Conservation (phyloP, 805 yeast genomes). For the Naumovozyma baii region DNA sequence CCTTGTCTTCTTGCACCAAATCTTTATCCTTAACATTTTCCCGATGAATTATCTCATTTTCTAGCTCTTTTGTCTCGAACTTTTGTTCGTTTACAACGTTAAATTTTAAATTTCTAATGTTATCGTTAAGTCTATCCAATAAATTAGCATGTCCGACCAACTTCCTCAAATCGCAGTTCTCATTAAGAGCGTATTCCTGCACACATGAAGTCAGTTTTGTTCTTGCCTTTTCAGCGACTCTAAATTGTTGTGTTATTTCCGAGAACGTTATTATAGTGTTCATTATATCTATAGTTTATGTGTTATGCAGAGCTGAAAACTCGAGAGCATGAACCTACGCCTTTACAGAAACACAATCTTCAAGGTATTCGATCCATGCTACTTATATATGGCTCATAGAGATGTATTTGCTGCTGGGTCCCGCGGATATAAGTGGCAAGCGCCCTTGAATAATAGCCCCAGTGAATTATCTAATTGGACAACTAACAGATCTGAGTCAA, state of each 20-base stretch:
- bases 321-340: no score
- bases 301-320: no score
- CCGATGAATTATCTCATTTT: background rate
- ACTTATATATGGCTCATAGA: no score
- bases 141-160: constrained; percentile 29
- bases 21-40: constrained; percentile 19
- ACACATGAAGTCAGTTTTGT: constrained; percentile 17
- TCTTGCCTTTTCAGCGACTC: constrained; percentile 17
- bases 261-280: background rate
- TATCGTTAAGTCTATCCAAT: constrained; percentile 22
- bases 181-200: constrained; percentile 7
- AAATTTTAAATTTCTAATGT: constrained; percentile 6
- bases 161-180: constrained; percentile 21
- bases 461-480: no score
- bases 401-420: no score
- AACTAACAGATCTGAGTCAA: no score
- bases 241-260: constrained; percentile 1
- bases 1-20: background rate
- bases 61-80: background rate
- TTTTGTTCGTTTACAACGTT: background rate
- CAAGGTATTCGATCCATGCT: no score
- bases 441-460: no score
- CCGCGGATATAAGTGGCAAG: no score
- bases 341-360: no score
- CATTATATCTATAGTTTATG: background rate